Percentiles rank a stretch among this genome's conserved stretches.
Evolutionary conservation across 139 green algal genomes (phyloP).

Genomic region (Chlorella sp.): DNA sequence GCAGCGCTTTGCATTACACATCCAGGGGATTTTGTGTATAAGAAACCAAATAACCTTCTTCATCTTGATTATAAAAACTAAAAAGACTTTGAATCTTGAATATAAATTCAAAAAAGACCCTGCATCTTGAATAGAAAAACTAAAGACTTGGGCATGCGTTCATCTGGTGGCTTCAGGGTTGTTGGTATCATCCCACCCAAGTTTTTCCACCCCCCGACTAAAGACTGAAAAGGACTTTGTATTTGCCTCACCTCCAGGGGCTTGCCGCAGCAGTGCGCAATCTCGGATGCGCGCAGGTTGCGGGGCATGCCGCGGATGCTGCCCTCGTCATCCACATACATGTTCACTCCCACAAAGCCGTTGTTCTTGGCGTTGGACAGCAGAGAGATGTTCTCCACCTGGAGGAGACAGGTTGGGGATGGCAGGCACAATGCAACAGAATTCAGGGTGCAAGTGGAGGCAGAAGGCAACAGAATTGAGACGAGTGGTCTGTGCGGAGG

Average conservation of each 20-base stretch:
- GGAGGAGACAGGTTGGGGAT: not conserved
- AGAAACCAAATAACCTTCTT: no score
- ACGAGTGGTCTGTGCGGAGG: not conserved
- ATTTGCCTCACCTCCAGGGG: constrained; percentile 72
- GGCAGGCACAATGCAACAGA: not conserved
- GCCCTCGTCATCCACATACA: constrained; percentile 89
- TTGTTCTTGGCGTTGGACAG: constrained; percentile 72
- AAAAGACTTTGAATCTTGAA: no score
- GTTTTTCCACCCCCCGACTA: no score
- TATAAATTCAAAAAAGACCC: no score
- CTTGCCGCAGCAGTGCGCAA: constrained; percentile 75
- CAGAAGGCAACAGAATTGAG: not conserved
- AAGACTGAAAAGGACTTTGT: no score
- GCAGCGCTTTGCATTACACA: no score
- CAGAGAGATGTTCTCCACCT: constrained; percentile 81
- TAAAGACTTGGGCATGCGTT: no score
- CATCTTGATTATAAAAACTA: no score
- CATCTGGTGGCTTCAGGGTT: no score
- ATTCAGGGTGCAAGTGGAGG: not conserved
- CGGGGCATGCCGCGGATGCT: constrained; percentile 64
- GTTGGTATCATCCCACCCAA: no score
- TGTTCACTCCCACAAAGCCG: constrained; percentile 74
- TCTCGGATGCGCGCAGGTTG: constrained; percentile 79
- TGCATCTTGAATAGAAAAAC: no score
- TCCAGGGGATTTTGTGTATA: no score